These are phyloP conservation scores for Pontederia crassipes DNA, from an alignment of 176 grass and related monocot species.

Conservation along the genomic window DNA sequence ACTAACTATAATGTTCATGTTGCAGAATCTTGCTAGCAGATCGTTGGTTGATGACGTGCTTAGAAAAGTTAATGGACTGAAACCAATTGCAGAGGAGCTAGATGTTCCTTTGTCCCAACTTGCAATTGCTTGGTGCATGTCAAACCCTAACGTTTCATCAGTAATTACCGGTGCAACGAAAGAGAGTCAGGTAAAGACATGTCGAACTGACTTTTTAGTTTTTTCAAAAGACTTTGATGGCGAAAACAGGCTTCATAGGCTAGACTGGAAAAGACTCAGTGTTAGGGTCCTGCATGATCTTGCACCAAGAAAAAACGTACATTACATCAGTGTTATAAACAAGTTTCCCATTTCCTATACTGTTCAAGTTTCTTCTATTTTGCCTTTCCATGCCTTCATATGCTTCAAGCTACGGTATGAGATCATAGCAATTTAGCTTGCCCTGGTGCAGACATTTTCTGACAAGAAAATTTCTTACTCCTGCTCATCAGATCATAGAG, in stretches of 20 bases:
- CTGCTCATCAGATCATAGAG: conserved; percentile 48
- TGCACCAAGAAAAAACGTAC: background rate
- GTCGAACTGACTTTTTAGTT: no score
- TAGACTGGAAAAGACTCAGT: no score
- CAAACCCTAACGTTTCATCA: conserved; percentile 88
- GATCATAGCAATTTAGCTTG: no score
- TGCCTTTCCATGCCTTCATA: background rate
- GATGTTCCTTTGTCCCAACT: conserved; percentile 79
- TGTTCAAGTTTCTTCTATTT: background rate
- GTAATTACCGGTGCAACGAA: conserved; percentile 98
- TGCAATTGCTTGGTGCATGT: conserved; percentile 87
- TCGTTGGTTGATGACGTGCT: conserved; percentile 75
- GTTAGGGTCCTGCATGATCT: no score
- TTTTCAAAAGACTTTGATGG: background rate
- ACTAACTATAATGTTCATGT: conserved; percentile 4
- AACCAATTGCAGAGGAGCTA: conserved; percentile 72
- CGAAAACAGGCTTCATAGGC: no score
- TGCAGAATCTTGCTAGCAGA: conserved; percentile 83
- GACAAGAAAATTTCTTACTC: no score
- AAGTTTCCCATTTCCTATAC: no score
- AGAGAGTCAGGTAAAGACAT: conserved; percentile 72
- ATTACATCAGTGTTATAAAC: background rate
- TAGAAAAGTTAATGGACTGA: conserved; percentile 74
- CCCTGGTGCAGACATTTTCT: no score
- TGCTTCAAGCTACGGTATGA: background rate